These are phyloP conservation scores for Komagataea norvegica DNA, from an alignment of 1,139 yeast genomes.

Conservation along the genomic window DNA sequence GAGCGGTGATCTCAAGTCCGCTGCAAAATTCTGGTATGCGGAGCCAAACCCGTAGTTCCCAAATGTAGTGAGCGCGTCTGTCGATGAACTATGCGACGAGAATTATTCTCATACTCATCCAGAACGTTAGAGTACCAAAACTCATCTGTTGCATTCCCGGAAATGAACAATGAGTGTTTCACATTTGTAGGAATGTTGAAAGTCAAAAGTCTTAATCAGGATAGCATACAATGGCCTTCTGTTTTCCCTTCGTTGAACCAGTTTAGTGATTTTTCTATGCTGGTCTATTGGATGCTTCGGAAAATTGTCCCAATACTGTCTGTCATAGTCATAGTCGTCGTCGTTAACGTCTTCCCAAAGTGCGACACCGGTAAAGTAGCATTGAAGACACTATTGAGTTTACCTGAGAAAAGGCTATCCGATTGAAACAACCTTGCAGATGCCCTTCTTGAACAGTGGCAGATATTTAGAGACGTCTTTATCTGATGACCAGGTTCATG, in stretches of 20 bases:
- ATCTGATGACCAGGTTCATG: conserved; percentile 67
- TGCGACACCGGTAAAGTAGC: conserved; percentile 49
- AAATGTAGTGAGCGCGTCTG: conserved; percentile 38
- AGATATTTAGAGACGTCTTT: conserved; percentile 65
- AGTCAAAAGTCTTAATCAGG: conserved; percentile 36
- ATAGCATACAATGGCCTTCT: conserved; percentile 42
- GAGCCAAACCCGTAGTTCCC: conserved; percentile 53
- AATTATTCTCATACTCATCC: conserved; percentile 42
- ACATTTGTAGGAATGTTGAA: conserved; percentile 36
- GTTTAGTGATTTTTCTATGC: conserved; percentile 18
- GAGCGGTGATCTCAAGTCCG: conserved; percentile 28
- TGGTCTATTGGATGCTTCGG: conserved; percentile 22
- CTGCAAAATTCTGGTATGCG: conserved; percentile 34
- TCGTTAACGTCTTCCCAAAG: conserved; percentile 33
- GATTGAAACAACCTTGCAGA: conserved; percentile 46
- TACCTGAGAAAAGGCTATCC: conserved; percentile 57
- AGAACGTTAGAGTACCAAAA: conserved; percentile 73
- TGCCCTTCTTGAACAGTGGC: conserved; percentile 42
- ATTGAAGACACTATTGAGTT: conserved; percentile 58
- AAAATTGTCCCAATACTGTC: conserved; percentile 13
- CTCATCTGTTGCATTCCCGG: conserved; percentile 79
- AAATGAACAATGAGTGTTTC: conserved; percentile 53
- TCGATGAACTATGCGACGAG: conserved; percentile 42
- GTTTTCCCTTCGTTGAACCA: conserved; percentile 21
- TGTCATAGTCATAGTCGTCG: too few relatives aligned